A percentile compares a stretch with the other conserved stretches of the same genome.
Conservation (phyloP, 2,329 filamentous ascomycete species). For the Byssothecium circinans region DNA sequence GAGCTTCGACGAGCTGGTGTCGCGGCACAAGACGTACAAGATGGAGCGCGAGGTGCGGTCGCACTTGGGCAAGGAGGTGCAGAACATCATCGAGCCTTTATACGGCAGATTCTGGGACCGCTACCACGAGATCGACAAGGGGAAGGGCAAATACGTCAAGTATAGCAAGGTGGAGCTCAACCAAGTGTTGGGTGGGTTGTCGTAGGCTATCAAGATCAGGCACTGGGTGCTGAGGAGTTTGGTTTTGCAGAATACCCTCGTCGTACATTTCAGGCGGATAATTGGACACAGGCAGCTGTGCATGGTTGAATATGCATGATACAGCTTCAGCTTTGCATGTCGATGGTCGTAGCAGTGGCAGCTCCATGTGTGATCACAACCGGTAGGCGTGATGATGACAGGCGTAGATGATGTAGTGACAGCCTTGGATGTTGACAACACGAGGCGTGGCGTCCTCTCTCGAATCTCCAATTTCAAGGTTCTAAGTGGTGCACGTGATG, state of each 20-base stretch:
- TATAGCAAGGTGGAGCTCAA: conserved; percentile 87
- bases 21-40: conserved; percentile 76
- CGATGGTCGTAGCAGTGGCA: no score
- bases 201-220: conserved; percentile 16
- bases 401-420: background rate
- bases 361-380: no score
- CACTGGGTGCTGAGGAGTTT: conserved; percentile 21
- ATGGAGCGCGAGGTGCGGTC: conserved; percentile 91
- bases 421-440: no score
- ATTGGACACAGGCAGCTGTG: background rate
- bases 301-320: conserved; percentile 1
- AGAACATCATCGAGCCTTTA: conserved; percentile 87
- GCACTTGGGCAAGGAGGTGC: conserved; percentile 79
- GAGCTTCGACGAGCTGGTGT: conserved; percentile 85
- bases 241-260: conserved; percentile 38
- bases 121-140: conserved; percentile 97
- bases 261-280: conserved; percentile 22
- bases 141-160: conserved; percentile 96
- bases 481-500: conserved; percentile 30
- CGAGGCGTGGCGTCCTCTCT: no score
- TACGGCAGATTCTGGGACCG: conserved; percentile 96
- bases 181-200: conserved; percentile 56
- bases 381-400: no score
- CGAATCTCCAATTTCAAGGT: background rate
- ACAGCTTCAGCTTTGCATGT: no score